Percentiles rank a stretch among this genome's conserved stretches.
These are phyloP conservation scores for Diaporthe citriasiana DNA, from an alignment of 2,329 filamentous ascomycete genomes.

Conservation along the genomic window DNA sequence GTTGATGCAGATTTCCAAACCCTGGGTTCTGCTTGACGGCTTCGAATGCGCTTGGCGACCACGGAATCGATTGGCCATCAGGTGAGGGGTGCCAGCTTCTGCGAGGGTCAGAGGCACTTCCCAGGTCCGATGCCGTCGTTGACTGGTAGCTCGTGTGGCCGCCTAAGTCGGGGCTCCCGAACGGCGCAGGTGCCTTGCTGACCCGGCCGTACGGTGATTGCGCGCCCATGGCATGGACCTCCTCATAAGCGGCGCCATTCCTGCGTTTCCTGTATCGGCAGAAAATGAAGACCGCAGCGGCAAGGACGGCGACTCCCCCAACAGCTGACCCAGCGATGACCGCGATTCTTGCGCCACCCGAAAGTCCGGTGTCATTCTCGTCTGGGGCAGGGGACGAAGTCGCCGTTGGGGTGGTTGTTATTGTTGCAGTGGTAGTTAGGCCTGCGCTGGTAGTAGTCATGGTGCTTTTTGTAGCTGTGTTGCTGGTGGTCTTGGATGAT, in stretches of 20 bases:
- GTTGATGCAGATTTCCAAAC: conserved; percentile 36
- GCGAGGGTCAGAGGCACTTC: conserved; percentile 17
- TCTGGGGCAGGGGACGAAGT: conserved; percentile 28
- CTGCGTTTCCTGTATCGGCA: conserved; percentile 45
- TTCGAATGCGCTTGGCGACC: conserved; percentile 37
- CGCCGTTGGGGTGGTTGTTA: conserved; percentile 22
- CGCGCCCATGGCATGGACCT: conserved; percentile 51
- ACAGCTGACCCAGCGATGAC: conserved; percentile 49
- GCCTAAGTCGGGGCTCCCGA: conserved; percentile 9
- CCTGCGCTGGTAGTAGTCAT: conserved; percentile 42
- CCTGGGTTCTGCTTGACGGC: conserved; percentile 17
- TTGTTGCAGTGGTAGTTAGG: conserved; percentile 23
- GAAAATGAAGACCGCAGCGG: conserved; percentile 45
- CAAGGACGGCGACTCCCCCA: conserved; percentile 44
- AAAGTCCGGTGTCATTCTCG: conserved; percentile 41
- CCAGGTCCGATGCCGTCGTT: conserved; percentile 28
- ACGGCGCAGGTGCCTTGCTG: conserved; percentile 11
- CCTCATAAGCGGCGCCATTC: conserved; percentile 45
- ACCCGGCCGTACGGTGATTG: conserved; percentile 18
- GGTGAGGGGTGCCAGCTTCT: conserved; percentile 32
- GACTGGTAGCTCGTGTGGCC: conserved; percentile 15
- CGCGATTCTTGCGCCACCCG: conserved; percentile 47
- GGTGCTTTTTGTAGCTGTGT: conserved; percentile 44
- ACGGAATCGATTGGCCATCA: conserved; percentile 32
- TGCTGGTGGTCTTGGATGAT: conserved; percentile 41